Base-by-base conservation (phyloP, 495 filamentous ascomycete genomes). In the Talaromyces thailandensis region DNA sequence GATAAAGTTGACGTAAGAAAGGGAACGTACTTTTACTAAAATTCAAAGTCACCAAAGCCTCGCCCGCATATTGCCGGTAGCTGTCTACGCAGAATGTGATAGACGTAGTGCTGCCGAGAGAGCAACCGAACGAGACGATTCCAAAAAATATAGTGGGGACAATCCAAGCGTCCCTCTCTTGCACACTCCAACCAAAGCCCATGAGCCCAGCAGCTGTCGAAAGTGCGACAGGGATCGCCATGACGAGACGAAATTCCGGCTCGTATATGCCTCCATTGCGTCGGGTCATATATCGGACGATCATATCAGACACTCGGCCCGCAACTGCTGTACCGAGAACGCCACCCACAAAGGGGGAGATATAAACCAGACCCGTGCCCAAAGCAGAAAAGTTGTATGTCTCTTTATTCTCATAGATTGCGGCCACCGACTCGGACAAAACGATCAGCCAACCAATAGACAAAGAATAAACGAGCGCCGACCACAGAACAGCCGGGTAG, bases 391-490 rank as follows among this genome's bases (percentile, higher is more conserved):
- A 96, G 57, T 90, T 79, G 74, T 97, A 96, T 6, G 77, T 73
- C 0, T 80, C 75, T 6, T 68, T 70, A 58, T 83, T 79, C 59
- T 89, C 84, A 74, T 88, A 97, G 64, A 95, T 90, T 51, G 83
- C 77, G 0, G 90, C 84, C 1, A 96, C 85, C 0, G 88, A 88
- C 73, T 97, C 92, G 1, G 94, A 97, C 12, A 97, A 83, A 29
- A 97, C 89, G 63, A 98, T 96, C 51, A 98, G 79, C 94, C 93
- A 97, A 18, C 93, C 93, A n/a, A 97, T 83, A 4, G 89, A 92
- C 65, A 94, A 85, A 0, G 92, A 76, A 71, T 98, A 98, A 31
- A 97, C 86, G 0, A 89, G 80, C 0, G 92, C 78, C 40, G 89
- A 93, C 93, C 93, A 98, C 24, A 98, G 84, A 14, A 98, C 88